These are phyloP conservation scores for Gremmenia infestans DNA, from an alignment of 2,329 filamentous ascomycete species.

Conservation along the genomic window DNA sequence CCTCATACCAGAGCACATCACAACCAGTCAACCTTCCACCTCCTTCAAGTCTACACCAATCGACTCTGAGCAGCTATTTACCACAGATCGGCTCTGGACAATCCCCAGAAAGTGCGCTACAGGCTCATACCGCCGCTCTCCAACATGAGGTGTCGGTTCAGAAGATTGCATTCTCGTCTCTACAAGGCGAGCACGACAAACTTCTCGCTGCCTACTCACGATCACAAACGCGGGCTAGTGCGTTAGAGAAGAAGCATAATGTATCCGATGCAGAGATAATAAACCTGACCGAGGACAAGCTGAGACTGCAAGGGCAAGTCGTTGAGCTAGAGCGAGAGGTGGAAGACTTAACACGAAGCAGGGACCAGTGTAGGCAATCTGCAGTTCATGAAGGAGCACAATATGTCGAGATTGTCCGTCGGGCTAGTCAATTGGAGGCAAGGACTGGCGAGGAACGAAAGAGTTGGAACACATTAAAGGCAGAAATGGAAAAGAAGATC, in stretches of 20 bases:
- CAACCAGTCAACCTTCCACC: constrained; percentile 17
- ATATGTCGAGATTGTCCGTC: constrained; percentile 32
- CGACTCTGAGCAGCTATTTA: constrained; percentile 16
- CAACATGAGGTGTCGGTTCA: constrained; percentile 51
- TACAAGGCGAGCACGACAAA: constrained; percentile 49
- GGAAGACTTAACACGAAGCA: constrained; percentile 42
- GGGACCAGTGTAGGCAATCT: constrained; percentile 39
- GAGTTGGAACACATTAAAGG: constrained; percentile 24
- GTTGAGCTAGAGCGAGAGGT: constrained; percentile 43
- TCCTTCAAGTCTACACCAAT: constrained; percentile 16
- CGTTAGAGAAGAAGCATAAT: constrained; percentile 46
- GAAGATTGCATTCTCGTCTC: constrained; percentile 45
- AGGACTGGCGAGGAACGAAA: constrained; percentile 26
- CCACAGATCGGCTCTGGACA: constrained; percentile 22
- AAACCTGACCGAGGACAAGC: constrained; percentile 44
- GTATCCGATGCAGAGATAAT: constrained; percentile 48
- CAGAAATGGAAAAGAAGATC: constrained; percentile 28
- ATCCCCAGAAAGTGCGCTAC: constrained; percentile 24
- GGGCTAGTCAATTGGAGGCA: constrained; percentile 29
- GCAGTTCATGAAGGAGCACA: constrained; percentile 31
- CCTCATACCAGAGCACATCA: constrained; percentile 18
- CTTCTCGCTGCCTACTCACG: constrained; percentile 47
- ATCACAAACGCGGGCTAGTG: constrained; percentile 43
- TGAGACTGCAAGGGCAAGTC: constrained; percentile 43
- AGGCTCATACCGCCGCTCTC: constrained; percentile 33